Evolutionary conservation across 78 protist species (phyloP).

Genomic region (Diacronema lutheri): DNA sequence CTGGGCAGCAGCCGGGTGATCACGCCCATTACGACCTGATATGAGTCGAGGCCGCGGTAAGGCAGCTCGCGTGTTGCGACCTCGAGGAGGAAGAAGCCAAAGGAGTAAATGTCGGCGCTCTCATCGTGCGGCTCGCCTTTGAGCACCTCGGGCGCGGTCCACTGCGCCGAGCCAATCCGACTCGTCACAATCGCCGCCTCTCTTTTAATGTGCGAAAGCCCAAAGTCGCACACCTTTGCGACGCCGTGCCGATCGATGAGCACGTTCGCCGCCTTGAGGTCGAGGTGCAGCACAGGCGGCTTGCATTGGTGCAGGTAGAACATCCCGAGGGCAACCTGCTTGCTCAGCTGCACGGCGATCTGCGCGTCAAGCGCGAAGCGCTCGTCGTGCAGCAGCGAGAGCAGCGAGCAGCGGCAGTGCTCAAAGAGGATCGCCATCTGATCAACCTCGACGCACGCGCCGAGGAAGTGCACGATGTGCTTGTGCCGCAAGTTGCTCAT

Average conservation of each 20-base stretch:
- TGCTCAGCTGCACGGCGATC: constrained; percentile 25
- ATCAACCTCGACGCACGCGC: constrained; percentile 24
- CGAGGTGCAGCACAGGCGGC: constrained; percentile 69
- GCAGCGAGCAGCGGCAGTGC: neutral
- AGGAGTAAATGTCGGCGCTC: constrained; percentile 48
- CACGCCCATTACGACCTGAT: neutral
- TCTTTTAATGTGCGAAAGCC: constrained; percentile 30
- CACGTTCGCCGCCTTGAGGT: constrained; percentile 62
- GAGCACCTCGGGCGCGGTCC: constrained; percentile 62
- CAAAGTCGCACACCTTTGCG: constrained; percentile 69
- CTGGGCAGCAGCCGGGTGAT: neutral
- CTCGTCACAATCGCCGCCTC: neutral
- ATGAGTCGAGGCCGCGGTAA: constrained; percentile 1
- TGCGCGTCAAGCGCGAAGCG: neutral
- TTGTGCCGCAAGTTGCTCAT: constrained; percentile 15
- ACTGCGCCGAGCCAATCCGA: constrained; percentile 30
- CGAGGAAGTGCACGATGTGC: constrained; percentile 25
- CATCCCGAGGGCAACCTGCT: constrained; percentile 58
- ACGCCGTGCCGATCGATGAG: constrained; percentile 50
- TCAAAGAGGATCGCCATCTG: constrained; percentile 12
- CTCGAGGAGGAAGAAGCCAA: constrained; percentile 51
- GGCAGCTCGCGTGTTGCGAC: constrained; percentile 22
- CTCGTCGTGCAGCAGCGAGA: neutral
- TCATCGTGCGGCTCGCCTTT: constrained; percentile 11
- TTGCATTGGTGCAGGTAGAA: constrained; percentile 53